A percentile compares a stretch with the other conserved stretches of the same genome.
These are phyloP conservation scores for Oidiodendron maius DNA, from an alignment of 495 filamentous ascomycete species.

Conservation along the genomic window DNA sequence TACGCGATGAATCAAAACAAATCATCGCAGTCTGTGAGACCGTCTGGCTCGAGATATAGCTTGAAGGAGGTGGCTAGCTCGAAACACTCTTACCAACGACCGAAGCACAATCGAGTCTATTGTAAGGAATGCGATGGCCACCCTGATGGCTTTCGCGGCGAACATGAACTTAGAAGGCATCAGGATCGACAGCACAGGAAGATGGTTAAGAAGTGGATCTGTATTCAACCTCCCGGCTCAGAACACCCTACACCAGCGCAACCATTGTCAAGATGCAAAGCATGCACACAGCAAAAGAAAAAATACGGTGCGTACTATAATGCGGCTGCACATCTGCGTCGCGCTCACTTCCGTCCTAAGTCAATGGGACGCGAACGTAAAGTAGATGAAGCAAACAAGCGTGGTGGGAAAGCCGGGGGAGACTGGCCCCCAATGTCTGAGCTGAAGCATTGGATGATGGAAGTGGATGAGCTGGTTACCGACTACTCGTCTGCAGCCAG, in stretches of 20 bases:
- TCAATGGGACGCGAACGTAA: constrained; percentile 30
- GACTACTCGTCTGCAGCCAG: constrained; percentile 1
- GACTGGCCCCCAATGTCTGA: constrained; percentile 76
- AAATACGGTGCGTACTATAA: constrained; percentile 93
- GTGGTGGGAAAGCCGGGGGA: constrained; percentile 80
- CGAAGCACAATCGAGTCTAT: constrained; percentile 67
- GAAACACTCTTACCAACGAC: constrained; percentile 69
- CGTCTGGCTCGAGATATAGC: constrained; percentile 50
- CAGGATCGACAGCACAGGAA: constrained; percentile 70
- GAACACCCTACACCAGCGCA: constrained; percentile 49
- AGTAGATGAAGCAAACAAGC: constrained; percentile 40
- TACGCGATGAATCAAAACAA: constrained; percentile 21
- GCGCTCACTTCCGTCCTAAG: constrained; percentile 71
- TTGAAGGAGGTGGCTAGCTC: constrained; percentile 56
- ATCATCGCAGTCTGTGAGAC: constrained; percentile 43
- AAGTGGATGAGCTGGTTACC: constrained; percentile 41
- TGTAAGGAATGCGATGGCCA: constrained; percentile 71
- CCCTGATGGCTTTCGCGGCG: constrained; percentile 84
- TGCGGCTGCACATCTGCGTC: constrained; percentile 83
- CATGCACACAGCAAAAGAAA: constrained; percentile 65
- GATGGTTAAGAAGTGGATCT: constrained; percentile 77
- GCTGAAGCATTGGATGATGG: constrained; percentile 77
- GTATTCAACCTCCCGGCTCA: constrained; percentile 49
- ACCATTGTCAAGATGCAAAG: constrained; percentile 76
- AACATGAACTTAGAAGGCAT: constrained; percentile 88